phyloP scores from a whole-genome alignment of 495 filamentous ascomycete genomes.

The Trichocladium uniseriatum region DNA sequence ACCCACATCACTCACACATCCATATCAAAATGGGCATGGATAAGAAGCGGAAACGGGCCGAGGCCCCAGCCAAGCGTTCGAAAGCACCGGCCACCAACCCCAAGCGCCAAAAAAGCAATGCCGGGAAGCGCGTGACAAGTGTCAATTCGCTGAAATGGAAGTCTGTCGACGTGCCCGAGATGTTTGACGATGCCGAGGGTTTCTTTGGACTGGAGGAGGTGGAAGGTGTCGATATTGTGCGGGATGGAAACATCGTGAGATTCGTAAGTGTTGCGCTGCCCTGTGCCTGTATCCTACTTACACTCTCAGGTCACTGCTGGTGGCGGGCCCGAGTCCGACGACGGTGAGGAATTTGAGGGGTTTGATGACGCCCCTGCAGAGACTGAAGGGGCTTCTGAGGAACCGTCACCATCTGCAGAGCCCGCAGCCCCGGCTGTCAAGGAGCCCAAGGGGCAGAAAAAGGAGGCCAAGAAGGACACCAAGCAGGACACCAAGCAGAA shows the following conservation, averaged over 20 bases:
- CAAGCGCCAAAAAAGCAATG: slow-evolving; percentile 43
- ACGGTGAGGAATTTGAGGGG: slow-evolving; percentile 44
- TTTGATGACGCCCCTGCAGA: slow-evolving; percentile 38
- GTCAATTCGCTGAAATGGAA: slow-evolving; percentile 75
- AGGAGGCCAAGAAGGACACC: slow-evolving; percentile 4
- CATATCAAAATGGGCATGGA: slow-evolving; percentile 23
- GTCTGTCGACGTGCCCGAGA: slow-evolving; percentile 72
- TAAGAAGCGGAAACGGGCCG: slow-evolving; percentile 40
- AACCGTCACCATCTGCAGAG: slow-evolving; percentile 1
- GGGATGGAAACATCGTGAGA: slow-evolving; percentile 42
- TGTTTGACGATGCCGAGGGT: slow-evolving; percentile 83
- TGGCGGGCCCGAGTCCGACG: slow-evolving; percentile 10
- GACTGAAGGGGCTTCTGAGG: slow-evolving; percentile 2
- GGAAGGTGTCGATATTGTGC: slow-evolving; percentile 75
- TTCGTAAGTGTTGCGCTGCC: slow-evolving; percentile 34
- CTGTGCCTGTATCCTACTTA: not conserved
- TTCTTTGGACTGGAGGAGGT: slow-evolving; percentile 93
- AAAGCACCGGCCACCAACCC: slow-evolving; percentile 18
- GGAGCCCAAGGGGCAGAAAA: slow-evolving; percentile 6
- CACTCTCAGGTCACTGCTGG: slow-evolving; percentile 16
- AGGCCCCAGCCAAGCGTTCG: slow-evolving; percentile 26
- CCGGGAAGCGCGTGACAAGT: slow-evolving; percentile 25
- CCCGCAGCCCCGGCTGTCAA: not conserved
- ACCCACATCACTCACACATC: not conserved
- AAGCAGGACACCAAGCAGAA: slow-evolving; percentile 6